Base-by-base conservation (phyloP, 2,329 filamentous ascomycete species). In the Scedosporium aurantiacum region DNA sequence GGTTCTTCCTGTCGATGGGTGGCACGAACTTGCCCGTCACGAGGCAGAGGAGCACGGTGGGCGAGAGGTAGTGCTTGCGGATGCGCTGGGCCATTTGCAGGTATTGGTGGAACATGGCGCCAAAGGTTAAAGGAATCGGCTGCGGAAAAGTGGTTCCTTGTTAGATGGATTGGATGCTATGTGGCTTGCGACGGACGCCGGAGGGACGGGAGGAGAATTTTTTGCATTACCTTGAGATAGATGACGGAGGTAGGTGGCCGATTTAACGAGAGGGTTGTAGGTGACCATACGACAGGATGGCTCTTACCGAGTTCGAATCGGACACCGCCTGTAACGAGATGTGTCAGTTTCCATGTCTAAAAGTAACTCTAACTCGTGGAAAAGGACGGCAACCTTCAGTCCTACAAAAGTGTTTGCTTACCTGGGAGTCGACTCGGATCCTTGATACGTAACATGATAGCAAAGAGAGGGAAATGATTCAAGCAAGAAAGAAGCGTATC, bases 391-490 rank as follows among this genome's bases (percentile, higher is more conserved):
- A 7, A 16, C 45, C 45, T 23, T 6, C 5, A 23, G 45, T 2
- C 32, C 10, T 3, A 3, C 32, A 37, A 10, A 12, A 25, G 18
- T 12, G 23, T 4, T 5, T 28, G 61, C 62, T 61, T 18, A 93
- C 69, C 93, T 63, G 94, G 94, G 67, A 99, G 79, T 71, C 94
- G 85, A 72, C 86, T 82, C 7, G 92, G 91, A 74, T 99, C 95
- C 74, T 99, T 99, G 67, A 97, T 80, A 68, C 93, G 84, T 63
- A 99, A 79, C 95, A 99, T 99, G 62, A 97, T 78, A 28, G 94
- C 94, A 75, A 99, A 99, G 16, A 99, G 82, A 5, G 94, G 95
- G 68, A 99, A 99, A 74, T 99, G 95, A 71, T 99, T 99, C 62
- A 99, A 76, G 74, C 90, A 97, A 52, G 94, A 95, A 66, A 99